Conservation (phyloP, 2,329 filamentous ascomycete genomes). For the Aspergillus jensenii region DNA sequence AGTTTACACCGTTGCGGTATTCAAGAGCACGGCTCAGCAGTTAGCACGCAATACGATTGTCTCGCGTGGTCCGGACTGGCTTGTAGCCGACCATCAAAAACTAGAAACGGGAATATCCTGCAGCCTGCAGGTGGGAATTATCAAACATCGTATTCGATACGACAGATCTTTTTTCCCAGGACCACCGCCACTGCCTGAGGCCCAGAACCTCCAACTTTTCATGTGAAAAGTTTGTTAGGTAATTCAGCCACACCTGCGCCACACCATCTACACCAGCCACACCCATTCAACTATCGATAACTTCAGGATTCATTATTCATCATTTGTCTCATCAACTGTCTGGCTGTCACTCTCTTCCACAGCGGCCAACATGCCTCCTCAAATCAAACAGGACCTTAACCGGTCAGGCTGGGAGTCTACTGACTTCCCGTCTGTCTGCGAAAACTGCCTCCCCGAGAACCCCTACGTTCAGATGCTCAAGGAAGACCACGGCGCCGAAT, state of each 20-base stretch:
- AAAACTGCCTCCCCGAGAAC: conserved; percentile 92
- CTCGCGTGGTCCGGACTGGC: background rate
- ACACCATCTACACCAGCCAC: background rate
- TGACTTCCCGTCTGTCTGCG: conserved; percentile 58
- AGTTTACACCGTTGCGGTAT: background rate
- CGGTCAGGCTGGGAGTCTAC: conserved; percentile 89
- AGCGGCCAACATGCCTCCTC: conserved; percentile 59
- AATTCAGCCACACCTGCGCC: background rate
- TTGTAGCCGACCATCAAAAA: too few species aligned
- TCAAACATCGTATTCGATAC: conserved; percentile 5
- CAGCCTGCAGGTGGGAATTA: background rate
- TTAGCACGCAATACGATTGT: background rate
- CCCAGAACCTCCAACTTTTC: background rate
- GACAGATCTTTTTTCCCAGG: background rate
- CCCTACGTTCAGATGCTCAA: conserved; percentile 99
- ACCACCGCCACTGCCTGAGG: background rate
- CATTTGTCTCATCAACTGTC: background rate
- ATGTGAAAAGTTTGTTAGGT: background rate
- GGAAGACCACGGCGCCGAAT: conserved; percentile 88
- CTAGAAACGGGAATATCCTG: background rate
- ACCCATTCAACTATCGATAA: background rate
- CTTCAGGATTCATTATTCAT: background rate
- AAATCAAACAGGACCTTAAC: conserved; percentile 96
- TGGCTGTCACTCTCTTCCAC: background rate
- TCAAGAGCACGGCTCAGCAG: background rate